These are phyloP conservation scores for Suillus tomentosus DNA, from an alignment of 768 basidiomycete genomes.

Conservation along the genomic window DNA sequence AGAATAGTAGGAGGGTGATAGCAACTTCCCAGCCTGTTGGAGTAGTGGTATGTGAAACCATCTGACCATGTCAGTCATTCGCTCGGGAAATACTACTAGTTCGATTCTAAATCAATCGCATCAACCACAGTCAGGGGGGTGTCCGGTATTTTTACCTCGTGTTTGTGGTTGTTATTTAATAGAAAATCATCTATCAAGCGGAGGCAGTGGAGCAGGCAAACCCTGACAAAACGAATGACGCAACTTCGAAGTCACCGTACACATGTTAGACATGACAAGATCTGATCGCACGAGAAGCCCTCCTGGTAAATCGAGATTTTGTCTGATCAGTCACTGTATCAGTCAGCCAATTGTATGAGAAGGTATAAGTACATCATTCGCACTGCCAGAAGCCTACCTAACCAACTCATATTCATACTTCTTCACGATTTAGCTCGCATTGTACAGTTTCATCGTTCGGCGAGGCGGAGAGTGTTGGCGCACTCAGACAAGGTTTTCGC, in stretches of 20 bases:
- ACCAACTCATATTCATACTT: neutral
- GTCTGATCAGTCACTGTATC: neutral
- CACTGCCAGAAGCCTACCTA: constrained; percentile 1
- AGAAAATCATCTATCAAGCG: neutral
- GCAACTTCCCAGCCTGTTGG: neutral
- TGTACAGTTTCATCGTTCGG: neutral
- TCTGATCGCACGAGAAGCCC: neutral
- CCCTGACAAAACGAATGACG: constrained; percentile 4
- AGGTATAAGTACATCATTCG: neutral
- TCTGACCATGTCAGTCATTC: neutral
- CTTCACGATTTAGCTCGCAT: neutral
- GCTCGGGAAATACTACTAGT: neutral
- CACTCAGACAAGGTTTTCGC: neutral
- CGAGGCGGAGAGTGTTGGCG: neutral
- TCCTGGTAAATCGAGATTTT: constrained; percentile 3
- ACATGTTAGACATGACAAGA: neutral
- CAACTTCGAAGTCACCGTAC: constrained; percentile 6
- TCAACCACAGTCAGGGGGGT: neutral
- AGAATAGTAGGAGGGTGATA: neutral
- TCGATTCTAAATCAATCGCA: neutral
- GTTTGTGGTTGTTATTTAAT: constrained; percentile 7
- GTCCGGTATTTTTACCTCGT: neutral
- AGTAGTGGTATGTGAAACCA: constrained; percentile 1
- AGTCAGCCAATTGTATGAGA: neutral
- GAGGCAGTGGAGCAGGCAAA: constrained; percentile 2